These are phyloP conservation scores for Pseudogymnoascus sp. DNA, from an alignment of 2,329 filamentous ascomycete species.

Conservation along the genomic window DNA sequence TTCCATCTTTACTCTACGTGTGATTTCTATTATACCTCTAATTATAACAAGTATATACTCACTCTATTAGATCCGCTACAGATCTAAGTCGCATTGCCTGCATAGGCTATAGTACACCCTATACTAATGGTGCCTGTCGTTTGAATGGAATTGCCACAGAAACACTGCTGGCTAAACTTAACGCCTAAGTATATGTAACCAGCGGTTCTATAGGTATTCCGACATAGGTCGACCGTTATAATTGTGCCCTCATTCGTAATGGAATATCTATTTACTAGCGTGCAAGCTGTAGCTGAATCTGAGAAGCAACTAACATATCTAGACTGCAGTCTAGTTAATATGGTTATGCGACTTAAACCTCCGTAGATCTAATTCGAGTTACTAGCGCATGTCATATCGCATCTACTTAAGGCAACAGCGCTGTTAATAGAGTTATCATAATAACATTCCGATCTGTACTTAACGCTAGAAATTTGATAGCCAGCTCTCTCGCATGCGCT, in stretches of 20 bases:
- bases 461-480: background rate
- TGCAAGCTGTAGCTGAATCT: background rate
- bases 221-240: constrained; percentile 8
- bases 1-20: background rate
- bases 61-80: constrained; percentile 16
- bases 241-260: background rate
- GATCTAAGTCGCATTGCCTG: constrained; percentile 17
- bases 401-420: background rate
- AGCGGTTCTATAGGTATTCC: background rate
- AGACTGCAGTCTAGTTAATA: background rate
- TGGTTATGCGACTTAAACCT: constrained; percentile 11
- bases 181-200: background rate
- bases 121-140: background rate
- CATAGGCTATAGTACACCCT: constrained; percentile 18
- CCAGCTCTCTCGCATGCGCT: background rate
- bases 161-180: background rate
- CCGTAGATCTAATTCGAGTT: constrained; percentile 12
- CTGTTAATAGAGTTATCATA: background rate
- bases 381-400: constrained; percentile 13
- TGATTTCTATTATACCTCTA: background rate
- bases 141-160: background rate
- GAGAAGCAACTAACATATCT: background rate
- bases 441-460: background rate
- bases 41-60: background rate
- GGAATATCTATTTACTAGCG: background rate